These are phyloP conservation scores for Trifolium subterraneum DNA, from an alignment of 306 rosid species.

Conservation along the genomic window DNA sequence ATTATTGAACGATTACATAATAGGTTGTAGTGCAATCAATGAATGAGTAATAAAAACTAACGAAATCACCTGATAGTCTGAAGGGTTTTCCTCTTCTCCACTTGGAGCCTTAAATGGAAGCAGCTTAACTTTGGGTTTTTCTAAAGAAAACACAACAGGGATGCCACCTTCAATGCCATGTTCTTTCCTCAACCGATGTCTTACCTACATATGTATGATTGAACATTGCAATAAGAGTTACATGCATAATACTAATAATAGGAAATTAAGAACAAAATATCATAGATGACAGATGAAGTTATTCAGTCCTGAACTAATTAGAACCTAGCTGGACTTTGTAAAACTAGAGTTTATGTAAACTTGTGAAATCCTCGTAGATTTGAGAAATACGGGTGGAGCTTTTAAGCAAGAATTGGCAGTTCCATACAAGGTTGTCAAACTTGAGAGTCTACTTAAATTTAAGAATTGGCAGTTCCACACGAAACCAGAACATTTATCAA, in stretches of 20 bases:
- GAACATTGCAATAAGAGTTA: conserved; percentile 27
- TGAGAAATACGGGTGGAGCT: background rate
- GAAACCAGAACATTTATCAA: background rate
- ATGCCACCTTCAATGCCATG: conserved; percentile 91
- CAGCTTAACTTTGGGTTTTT: conserved; percentile 90
- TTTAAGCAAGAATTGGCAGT: background rate
- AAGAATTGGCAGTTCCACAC: background rate
- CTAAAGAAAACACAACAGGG: conserved; percentile 88
- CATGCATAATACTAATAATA: conserved; percentile 21
- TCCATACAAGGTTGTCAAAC: background rate
- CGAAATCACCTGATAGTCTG: conserved; percentile 79
- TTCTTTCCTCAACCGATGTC: conserved; percentile 83
- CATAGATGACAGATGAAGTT: conserved; percentile 15
- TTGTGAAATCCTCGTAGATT: background rate
- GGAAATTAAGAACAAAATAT: conserved; percentile 32
- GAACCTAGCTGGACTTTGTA: conserved; percentile 25
- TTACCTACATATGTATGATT: conserved; percentile 58
- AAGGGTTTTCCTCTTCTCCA: conserved; percentile 89
- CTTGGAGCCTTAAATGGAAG: conserved; percentile 92
- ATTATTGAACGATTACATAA: conserved; percentile 1
- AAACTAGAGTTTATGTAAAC: background rate
- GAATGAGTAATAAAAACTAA: conserved; percentile 28
- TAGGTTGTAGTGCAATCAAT: conserved; percentile 7
- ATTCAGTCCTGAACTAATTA: conserved; percentile 16
- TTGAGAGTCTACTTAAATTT: background rate